Evolutionary conservation across 306 rosid species (phyloP), one percentile per base, ranked within the genome.

Genomic region (Sechiopsis laciniata): DNA sequence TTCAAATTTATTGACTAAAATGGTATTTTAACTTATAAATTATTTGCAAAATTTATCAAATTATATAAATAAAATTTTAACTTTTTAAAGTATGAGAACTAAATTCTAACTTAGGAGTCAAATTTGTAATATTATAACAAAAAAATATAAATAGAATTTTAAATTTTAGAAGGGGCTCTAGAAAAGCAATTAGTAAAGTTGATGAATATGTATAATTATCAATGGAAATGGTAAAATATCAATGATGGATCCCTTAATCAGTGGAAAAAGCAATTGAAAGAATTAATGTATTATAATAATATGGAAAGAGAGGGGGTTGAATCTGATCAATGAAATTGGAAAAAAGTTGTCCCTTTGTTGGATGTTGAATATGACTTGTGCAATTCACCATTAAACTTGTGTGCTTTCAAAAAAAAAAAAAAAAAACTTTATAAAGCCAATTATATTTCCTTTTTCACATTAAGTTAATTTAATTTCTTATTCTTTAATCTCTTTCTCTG

Each of bases 361-460:
- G 71, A 53, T 17, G 2, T 65, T 65, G 71, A 65, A 65, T 65
- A 65, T 42, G 78, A 75, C 78, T 65, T 72, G 46, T 65, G 73
- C 75, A 79, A 42, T 64, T 76, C 76, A 73, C 81, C 67, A 76
- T 82, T 5, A 68, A 53, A 32, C 75, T 60, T 63, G 7, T 62
- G 7, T 32, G 42, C 3, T 50, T 62, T 17, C 66, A 8, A 5
- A 15, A 62, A 3, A 0, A 62, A 5, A 37, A 37, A 6, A 1
- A 37, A 37, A 37, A 37, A 37, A 37, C 8, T 0, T 37, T 37
- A 5, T 56, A 56, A 56, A 56, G 6, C 62, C 62, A 56, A 19
- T 56, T 7, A 8, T 21, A 59, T 59, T 59, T 24, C 7, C 65
- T 5, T 5, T 59, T 22, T 24, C 9, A 26, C 9, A 22, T 11